phyloP scores from a whole-genome alignment of 2,329 filamentous ascomycete genomes.

The Sporothrix brasiliensis region DNA sequence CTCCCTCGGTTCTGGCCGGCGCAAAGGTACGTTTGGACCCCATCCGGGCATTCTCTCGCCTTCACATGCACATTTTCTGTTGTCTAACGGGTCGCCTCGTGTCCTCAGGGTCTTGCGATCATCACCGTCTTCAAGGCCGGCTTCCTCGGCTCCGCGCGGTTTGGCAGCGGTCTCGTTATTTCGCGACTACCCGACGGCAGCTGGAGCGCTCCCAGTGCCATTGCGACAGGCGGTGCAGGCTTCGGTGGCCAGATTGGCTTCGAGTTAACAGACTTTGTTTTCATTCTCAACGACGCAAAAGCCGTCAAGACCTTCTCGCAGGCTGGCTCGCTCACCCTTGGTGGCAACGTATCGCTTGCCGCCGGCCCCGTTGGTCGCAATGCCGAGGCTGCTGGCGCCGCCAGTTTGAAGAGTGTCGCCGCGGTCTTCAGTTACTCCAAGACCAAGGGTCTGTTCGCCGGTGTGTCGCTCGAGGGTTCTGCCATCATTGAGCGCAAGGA shows the following conservation, averaged over 20 bases:
- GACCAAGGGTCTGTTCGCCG: constrained; percentile 95
- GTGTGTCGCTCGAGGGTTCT: constrained; percentile 90
- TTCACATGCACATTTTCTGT: background rate
- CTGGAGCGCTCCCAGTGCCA: constrained; percentile 82
- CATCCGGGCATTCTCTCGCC: background rate
- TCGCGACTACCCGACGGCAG: constrained; percentile 74
- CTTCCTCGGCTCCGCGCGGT: constrained; percentile 79
- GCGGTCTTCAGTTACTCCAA: constrained; percentile 97
- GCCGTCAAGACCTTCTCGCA: constrained; percentile 95
- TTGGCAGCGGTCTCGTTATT: constrained; percentile 80
- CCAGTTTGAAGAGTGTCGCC: constrained; percentile 83
- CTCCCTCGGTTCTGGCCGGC: constrained; percentile 82
- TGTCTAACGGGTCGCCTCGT: constrained; percentile 4
- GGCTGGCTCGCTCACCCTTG: constrained; percentile 85
- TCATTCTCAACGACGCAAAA: constrained; percentile 89
- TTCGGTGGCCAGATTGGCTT: constrained; percentile 87
- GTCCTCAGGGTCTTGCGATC: constrained; percentile 70
- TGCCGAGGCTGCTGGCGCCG: constrained; percentile 92
- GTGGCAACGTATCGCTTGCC: constrained; percentile 94
- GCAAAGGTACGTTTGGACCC: constrained; percentile 69
- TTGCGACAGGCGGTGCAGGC: constrained; percentile 77
- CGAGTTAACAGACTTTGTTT: constrained; percentile 92
- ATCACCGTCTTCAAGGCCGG: constrained; percentile 86
- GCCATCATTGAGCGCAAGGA: constrained; percentile 93
- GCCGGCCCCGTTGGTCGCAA: constrained; percentile 93